Evolutionary conservation across 495 filamentous ascomycete genomes (phyloP).

Genomic region (Apodospora peruviana): DNA sequence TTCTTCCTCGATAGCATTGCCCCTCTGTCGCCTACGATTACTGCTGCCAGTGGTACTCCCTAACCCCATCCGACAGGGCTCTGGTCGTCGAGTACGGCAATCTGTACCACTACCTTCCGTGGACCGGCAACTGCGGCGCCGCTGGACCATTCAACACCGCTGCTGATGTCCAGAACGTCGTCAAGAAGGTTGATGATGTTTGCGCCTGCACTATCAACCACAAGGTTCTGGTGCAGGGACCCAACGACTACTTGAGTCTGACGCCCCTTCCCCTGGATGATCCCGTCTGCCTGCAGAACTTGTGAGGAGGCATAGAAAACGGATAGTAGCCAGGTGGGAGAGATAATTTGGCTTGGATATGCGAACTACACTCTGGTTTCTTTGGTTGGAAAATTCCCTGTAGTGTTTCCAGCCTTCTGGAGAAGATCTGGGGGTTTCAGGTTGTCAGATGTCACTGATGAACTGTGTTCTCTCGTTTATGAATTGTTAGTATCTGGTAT

Average conservation of each 20-base stretch:
- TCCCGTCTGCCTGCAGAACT: not conserved
- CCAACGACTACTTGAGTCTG: conserved; percentile 1
- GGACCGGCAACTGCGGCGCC: conserved; percentile 5
- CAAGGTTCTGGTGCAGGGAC: not conserved
- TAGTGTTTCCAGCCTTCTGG: too few relatives aligned
- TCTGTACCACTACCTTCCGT: not conserved
- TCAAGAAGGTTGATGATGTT: not conserved
- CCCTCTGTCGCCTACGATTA: not conserved
- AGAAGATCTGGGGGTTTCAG: too few relatives aligned
- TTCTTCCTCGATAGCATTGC: not conserved
- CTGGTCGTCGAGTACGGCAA: not conserved
- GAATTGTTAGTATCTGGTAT: too few relatives aligned
- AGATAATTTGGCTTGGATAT: too few relatives aligned
- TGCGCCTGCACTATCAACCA: conserved; percentile 4
- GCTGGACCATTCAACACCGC: not conserved
- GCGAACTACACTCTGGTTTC: too few relatives aligned
- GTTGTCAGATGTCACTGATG: too few relatives aligned
- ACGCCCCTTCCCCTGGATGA: not conserved
- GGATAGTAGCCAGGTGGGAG: too few relatives aligned
- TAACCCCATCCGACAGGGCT: not conserved
- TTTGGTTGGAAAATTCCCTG: too few relatives aligned
- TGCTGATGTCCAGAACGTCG: conserved; percentile 1
- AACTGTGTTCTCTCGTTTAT: too few relatives aligned
- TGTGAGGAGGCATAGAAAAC: too few relatives aligned
- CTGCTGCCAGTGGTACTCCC: conserved; percentile 6